phyloP scores from a whole-genome alignment of 306 rosid species.

The Mucuna pruriens region DNA sequence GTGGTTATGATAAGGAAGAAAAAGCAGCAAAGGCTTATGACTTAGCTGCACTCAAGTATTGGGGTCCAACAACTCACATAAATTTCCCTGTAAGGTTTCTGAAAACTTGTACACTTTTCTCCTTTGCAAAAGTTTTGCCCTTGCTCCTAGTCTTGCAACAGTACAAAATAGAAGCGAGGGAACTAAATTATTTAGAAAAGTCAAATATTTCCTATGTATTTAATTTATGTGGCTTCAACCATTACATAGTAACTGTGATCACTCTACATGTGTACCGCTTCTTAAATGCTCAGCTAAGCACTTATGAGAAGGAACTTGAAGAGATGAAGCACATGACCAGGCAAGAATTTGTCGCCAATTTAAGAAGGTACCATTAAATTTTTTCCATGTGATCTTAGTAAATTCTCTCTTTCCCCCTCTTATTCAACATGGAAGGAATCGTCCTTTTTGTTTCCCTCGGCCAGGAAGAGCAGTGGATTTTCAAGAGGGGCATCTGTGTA shows the following conservation, averaged over 20 bases:
- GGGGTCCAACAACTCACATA: constrained; percentile 98
- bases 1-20: constrained; percentile 99
- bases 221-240: constrained; percentile 37
- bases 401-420: background rate
- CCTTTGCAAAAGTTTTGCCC: constrained; percentile 19
- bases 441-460: constrained; percentile 35
- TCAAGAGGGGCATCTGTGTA: constrained; percentile 99
- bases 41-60: constrained; percentile 97
- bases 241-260: constrained; percentile 34
- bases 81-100: constrained; percentile 86
- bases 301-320: constrained; percentile 89
- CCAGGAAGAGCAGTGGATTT: constrained; percentile 99
- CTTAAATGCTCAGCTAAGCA: constrained; percentile 68
- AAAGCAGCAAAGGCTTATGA: constrained; percentile 98
- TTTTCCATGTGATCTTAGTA: constrained; percentile 30
- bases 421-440: constrained; percentile 19
- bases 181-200: constrained; percentile 11
- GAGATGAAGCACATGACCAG: constrained; percentile 96
- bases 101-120: constrained; percentile 25
- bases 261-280: constrained; percentile 35
- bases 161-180: background rate
- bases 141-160: background rate
- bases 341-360: constrained; percentile 96
- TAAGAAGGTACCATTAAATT: constrained; percentile 70
- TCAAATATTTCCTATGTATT: constrained; percentile 13